These are phyloP conservation scores for Boletales sp. DNA, from an alignment of 768 basidiomycete genomes.

Conservation along the genomic window DNA sequence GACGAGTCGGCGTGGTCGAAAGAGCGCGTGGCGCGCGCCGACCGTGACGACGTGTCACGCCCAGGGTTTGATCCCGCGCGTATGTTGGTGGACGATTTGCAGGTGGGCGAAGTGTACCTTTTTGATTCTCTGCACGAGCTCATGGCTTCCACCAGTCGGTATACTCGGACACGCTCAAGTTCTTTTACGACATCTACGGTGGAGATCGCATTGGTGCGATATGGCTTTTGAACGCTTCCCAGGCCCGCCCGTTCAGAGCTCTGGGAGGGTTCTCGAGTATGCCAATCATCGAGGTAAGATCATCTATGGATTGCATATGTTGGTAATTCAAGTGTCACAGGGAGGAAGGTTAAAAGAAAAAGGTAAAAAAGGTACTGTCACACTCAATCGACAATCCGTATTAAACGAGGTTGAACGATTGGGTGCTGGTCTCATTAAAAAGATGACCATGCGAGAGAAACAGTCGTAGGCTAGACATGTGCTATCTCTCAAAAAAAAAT, in stretches of 20 bases:
- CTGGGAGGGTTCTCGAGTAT: conserved; percentile 75
- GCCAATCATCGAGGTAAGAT: conserved; percentile 41
- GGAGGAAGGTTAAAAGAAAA: conserved; percentile 36
- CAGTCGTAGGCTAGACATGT: background rate
- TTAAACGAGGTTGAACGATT: conserved; percentile 74
- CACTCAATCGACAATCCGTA: conserved; percentile 63
- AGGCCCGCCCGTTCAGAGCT: conserved; percentile 69
- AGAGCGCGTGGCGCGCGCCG: conserved; percentile 21
- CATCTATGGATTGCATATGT: background rate
- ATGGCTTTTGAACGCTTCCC: conserved; percentile 75
- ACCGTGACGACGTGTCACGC: conserved; percentile 37
- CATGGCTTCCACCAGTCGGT: conserved; percentile 43
- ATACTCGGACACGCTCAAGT: conserved; percentile 71
- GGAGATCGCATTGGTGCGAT: conserved; percentile 77
- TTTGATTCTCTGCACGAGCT: conserved; percentile 1
- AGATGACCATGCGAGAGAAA: conserved; percentile 29
- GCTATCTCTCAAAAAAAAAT: background rate
- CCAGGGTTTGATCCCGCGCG: conserved; percentile 82
- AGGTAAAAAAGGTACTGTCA: conserved; percentile 54
- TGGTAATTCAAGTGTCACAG: conserved; percentile 10
- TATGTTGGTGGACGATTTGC: conserved; percentile 64
- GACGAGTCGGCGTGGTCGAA: conserved; percentile 46
- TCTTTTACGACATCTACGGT: conserved; percentile 84
- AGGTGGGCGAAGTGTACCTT: conserved; percentile 44
- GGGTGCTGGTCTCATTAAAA: conserved; percentile 63